These are phyloP conservation scores for Metschnikowia lachancei DNA, from an alignment of 805 yeast species.

Conservation along the genomic window DNA sequence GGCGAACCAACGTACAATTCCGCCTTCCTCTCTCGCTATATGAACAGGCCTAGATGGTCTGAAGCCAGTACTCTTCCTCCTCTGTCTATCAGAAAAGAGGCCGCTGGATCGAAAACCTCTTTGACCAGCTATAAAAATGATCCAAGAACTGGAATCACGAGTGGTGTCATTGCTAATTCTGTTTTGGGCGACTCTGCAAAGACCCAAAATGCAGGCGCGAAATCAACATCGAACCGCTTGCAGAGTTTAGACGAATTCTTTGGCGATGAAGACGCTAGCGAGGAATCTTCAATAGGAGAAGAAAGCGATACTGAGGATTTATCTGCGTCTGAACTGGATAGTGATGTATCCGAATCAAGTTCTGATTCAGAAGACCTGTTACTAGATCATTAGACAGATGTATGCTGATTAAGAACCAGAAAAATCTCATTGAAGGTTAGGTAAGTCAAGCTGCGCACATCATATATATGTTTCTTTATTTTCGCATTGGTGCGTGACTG, in stretches of 20 bases:
- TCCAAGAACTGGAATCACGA: background rate
- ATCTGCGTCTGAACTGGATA: conserved; percentile 1
- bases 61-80: conserved; percentile 30
- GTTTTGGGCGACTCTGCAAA: background rate
- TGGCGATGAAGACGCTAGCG: conserved; percentile 35
- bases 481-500: too few species aligned
- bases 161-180: background rate
- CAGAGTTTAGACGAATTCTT: conserved; percentile 89
- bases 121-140: background rate
- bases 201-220: background rate
- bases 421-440: too few species aligned
- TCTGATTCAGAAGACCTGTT: conserved; percentile 4
- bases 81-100: conserved; percentile 31
- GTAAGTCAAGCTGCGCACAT: too few species aligned
- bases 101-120: background rate
- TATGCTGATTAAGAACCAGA: too few species aligned
- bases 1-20: background rate
- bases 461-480: too few species aligned
- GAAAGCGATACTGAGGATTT: conserved; percentile 30
- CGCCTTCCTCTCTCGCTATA: conserved; percentile 16
- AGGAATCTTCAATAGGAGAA: conserved; percentile 8
- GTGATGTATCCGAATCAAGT: background rate
- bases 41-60: conserved; percentile 47
- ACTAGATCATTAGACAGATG: background rate
- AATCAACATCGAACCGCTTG: conserved; percentile 40